Conservation (phyloP, 2,329 filamentous ascomycete genomes). For the Thyridium curvatum region DNA sequence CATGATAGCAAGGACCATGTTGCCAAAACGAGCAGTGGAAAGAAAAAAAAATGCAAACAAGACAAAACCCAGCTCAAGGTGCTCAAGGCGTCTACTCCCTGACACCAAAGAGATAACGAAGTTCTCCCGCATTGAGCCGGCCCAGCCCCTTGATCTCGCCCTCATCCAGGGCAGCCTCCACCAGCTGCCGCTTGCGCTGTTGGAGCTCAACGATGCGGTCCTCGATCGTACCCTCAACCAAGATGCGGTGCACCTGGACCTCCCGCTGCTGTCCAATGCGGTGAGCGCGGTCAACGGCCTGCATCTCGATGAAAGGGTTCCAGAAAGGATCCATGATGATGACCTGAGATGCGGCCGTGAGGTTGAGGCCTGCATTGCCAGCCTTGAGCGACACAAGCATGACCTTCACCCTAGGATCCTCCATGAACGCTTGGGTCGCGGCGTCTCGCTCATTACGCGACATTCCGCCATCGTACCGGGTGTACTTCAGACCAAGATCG, state of each 20-base stretch:
- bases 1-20: too few species aligned
- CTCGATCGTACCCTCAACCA: slow-evolving; percentile 75
- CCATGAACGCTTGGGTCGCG: slow-evolving; percentile 59
- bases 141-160: slow-evolving; percentile 59
- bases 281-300: slow-evolving; percentile 85
- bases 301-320: slow-evolving; percentile 90
- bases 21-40: too few species aligned
- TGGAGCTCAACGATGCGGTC: slow-evolving; percentile 79
- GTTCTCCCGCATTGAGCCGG: slow-evolving; percentile 58
- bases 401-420: slow-evolving; percentile 52
- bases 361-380: slow-evolving; percentile 79
- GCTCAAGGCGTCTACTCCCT: not conserved
- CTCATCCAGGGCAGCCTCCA: slow-evolving; percentile 76
- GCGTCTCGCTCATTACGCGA: slow-evolving; percentile 57
- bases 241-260: slow-evolving; percentile 74
- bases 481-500: slow-evolving; percentile 45
- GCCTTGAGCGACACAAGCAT: slow-evolving; percentile 77
- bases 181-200: slow-evolving; percentile 68
- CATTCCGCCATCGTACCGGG: slow-evolving; percentile 76
- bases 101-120: slow-evolving; percentile 61
- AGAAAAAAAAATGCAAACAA: too few species aligned
- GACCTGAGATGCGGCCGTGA: slow-evolving; percentile 76
- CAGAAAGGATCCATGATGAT: slow-evolving; percentile 92
- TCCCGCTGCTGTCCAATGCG: slow-evolving; percentile 73
- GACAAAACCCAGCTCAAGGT: too few species aligned